These are phyloP conservation scores for Anethum foeniculum DNA, from an alignment of 140 eudicot species.

Conservation along the genomic window DNA sequence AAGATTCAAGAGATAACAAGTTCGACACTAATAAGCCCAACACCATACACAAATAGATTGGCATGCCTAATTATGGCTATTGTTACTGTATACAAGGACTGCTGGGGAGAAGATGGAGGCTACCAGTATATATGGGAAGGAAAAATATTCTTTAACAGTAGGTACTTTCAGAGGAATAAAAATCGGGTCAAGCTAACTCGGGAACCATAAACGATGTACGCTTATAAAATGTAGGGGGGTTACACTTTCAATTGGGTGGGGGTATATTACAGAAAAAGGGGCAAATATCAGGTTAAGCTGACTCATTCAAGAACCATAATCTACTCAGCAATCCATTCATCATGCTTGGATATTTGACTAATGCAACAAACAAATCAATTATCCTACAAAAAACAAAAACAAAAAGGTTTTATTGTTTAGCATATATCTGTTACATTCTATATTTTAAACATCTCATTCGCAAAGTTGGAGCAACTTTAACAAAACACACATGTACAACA, in stretches of 20 bases:
- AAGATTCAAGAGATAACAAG: background rate
- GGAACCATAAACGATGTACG: background rate
- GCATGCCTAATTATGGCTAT: background rate
- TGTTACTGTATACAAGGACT: background rate
- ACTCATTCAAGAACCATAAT: background rate
- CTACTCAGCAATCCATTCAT: background rate
- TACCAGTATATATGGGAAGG: background rate
- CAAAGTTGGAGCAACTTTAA: background rate
- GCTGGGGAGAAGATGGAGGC: background rate
- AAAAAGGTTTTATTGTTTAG: background rate
- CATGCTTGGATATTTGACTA: background rate
- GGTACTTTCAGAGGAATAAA: background rate
- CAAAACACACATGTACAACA: background rate
- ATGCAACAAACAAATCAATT: background rate
- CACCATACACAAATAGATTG: background rate
- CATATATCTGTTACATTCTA: background rate
- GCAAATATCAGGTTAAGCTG: background rate
- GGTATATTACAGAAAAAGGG: background rate
- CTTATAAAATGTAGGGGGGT: no score
- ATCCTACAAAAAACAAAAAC: background rate
- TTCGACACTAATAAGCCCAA: background rate
- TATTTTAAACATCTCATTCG: background rate
- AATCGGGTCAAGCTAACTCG: background rate
- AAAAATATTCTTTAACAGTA: background rate
- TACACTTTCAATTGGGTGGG: background rate